Evolutionary conservation across 106 monocot species (phyloP), one percentile per base, ranked within the genome.

Genomic region (Acorus calamus): DNA sequence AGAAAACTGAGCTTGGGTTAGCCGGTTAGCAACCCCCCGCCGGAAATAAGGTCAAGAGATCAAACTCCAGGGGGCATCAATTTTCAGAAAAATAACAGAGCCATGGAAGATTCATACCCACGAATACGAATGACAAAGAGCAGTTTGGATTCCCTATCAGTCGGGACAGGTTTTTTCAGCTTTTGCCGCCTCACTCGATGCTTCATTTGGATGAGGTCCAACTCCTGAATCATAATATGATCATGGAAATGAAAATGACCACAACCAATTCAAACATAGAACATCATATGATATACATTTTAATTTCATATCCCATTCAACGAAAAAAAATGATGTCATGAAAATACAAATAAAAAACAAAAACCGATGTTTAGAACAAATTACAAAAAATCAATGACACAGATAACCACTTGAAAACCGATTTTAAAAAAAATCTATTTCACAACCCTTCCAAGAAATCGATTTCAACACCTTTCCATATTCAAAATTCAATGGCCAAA

Each of bases 61-160:
- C 4, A 42, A 44, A 61, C 14, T 28, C 28, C 28, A 28, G 28
- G 28, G 28, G 28, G 28, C 28, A 28, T 28, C 28, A 28, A 28
- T 28, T 28, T 28, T 28, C 28, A 28, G 43, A 60, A 43, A 60
- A 14, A 44, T 60, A 2, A 8, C 42, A 45, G 60, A 14, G 14
- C 10, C 11, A 63, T 42, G 11, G 47, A 48, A 2, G 2, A 5
- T 55, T 64, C 76, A 47, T 56, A 92, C 98, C 92, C 88, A 76
- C 72, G 78, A 66, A 83, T 77, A 55, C 98, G 92, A 66, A 99
- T 79, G 8, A 80, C 98, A 80, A 99, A 92, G 9, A 99, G 78
- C 53, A 99, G 69, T 50, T 86, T 75, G 43, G 92, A 92, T 62
- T 83, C 79, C 5, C 76, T 11, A 9, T 54, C 49, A 5, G 14